These are phyloP conservation scores for Rutidosis leptorrhynchoides DNA, from an alignment of 129 eudicot species.

Conservation along the genomic window DNA sequence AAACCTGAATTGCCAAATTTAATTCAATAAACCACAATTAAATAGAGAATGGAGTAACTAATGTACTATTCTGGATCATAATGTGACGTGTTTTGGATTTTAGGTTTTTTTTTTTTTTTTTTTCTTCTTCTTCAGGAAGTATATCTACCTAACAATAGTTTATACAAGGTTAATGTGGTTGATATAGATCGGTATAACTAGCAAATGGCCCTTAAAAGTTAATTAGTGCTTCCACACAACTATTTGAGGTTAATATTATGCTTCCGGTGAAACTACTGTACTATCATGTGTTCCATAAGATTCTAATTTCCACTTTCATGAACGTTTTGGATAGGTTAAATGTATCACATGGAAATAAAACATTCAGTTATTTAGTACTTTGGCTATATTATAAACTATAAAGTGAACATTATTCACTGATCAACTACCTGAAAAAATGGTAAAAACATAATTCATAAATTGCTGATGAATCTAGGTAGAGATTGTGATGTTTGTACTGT, in stretches of 20 bases:
- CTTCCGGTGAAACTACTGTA: background rate
- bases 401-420: slow-evolving; percentile 37
- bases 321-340: slow-evolving; percentile 18
- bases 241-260: slow-evolving; percentile 14
- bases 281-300: slow-evolving; percentile 21
- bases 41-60: background rate
- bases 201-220: slow-evolving; percentile 4
- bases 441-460: too few relatives aligned
- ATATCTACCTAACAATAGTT: background rate
- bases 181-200: slow-evolving; percentile 9
- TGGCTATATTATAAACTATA: slow-evolving; percentile 28
- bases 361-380: slow-evolving; percentile 17
- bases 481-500: too few relatives aligned
- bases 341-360: slow-evolving; percentile 29
- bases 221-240: slow-evolving; percentile 1
- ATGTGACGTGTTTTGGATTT: slow-evolving; percentile 25
- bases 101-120: background rate
- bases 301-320: slow-evolving; percentile 9
- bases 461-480: too few relatives aligned
- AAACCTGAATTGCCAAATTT: slow-evolving; percentile 15
- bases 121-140: background rate
- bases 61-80: slow-evolving; percentile 20
- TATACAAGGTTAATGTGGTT: slow-evolving; percentile 13
- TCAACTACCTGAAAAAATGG: slow-evolving; percentile 29
- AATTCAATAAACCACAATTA: slow-evolving; percentile 2